phyloP scores from a whole-genome alignment of 2,329 filamentous ascomycete genomes.

The Leptographium radiaticola region DNA sequence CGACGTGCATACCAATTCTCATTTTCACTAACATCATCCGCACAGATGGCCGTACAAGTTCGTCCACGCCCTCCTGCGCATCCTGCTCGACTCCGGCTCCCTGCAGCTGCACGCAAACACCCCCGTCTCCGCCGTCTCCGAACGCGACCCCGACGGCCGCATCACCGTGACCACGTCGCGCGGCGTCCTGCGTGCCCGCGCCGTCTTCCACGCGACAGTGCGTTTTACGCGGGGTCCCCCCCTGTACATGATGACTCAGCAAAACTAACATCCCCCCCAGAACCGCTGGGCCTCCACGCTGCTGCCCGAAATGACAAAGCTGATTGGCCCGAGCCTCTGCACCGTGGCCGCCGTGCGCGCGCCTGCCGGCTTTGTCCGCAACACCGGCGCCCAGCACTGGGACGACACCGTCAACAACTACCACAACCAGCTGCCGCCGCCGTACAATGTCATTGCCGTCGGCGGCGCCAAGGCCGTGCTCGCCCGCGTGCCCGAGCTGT shows the following conservation, averaged over 20 bases:
- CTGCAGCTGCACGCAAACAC: constrained; percentile 66
- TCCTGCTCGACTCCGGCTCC: not conserved
- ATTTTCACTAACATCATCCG: not conserved
- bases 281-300: constrained; percentile 74
- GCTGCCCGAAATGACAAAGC: constrained; percentile 51
- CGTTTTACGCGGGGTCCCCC: too few species aligned
- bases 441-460: constrained; percentile 1
- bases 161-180: constrained; percentile 56
- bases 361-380: not conserved
- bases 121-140: constrained; percentile 36
- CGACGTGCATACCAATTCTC: too few species aligned
- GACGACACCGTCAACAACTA: constrained; percentile 2
- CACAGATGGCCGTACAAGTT: constrained; percentile 1
- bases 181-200: constrained; percentile 47
- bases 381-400: constrained; percentile 4
- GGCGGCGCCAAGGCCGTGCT: constrained; percentile 4
- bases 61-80: not conserved
- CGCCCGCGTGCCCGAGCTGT: not conserved
- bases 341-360: constrained; percentile 38
- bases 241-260: too few species aligned
- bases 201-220: constrained; percentile 58
- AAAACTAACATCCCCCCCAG: constrained; percentile 26
- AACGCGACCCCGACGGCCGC: constrained; percentile 25
- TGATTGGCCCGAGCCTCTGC: constrained; percentile 63
- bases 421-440: constrained; percentile 4